These are phyloP conservation scores for Fraxinus latifolia DNA, from an alignment of 305 asterid species.

Conservation along the genomic window DNA sequence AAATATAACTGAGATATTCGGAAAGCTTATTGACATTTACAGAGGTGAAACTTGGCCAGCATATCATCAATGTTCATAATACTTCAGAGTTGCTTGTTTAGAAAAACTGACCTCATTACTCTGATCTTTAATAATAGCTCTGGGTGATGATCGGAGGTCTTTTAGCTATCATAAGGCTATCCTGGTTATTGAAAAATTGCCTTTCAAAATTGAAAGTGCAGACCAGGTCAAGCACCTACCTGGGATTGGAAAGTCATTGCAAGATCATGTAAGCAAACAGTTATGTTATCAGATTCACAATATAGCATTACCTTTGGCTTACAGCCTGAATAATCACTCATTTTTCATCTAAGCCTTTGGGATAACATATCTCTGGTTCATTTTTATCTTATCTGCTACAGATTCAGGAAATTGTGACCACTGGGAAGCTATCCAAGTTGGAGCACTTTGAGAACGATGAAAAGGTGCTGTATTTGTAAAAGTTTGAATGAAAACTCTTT, in stretches of 20 bases:
- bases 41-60: constrained; percentile 54
- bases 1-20: constrained; percentile 62
- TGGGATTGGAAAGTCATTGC: constrained; percentile 87
- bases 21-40: constrained; percentile 82
- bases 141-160: constrained; percentile 93
- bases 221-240: constrained; percentile 86
- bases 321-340: constrained; percentile 14
- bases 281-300: constrained; percentile 8
- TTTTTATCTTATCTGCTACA: constrained; percentile 33
- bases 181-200: constrained; percentile 83
- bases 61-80: constrained; percentile 12
- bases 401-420: constrained; percentile 93
- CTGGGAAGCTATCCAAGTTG: constrained; percentile 90
- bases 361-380: constrained; percentile 12
- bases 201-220: constrained; percentile 70
- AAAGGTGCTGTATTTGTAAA: constrained; percentile 48
- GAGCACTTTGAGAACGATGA: constrained; percentile 92
- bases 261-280: constrained; percentile 72
- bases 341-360: constrained; percentile 16
- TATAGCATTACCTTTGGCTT: constrained; percentile 12
- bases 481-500: constrained; percentile 10
- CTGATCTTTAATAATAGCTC: constrained; percentile 47
- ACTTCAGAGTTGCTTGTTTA: constrained; percentile 21
- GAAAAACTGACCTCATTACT: constrained; percentile 20
- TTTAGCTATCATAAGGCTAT: constrained; percentile 92